A percentile compares a stretch with the other conserved stretches of the same genome.
Evolutionary conservation across 192 early-diverging fungal species (phyloP).

Genomic region (Dissophora globulifera): DNA sequence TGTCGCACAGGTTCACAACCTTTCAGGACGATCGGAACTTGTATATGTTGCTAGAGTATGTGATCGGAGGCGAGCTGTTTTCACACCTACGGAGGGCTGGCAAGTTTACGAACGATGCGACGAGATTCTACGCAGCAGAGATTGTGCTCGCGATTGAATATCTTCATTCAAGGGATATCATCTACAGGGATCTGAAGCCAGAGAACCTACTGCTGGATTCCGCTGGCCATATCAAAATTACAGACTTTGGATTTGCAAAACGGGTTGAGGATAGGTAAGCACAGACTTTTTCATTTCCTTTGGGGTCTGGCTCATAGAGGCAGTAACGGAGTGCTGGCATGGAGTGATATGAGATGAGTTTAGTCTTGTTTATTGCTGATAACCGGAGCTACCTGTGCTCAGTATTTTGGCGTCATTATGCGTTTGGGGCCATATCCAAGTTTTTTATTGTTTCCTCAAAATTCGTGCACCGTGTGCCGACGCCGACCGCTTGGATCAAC

Average conservation of each 20-base stretch:
- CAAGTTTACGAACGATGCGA: slow-evolving; percentile 93
- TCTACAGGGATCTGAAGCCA: slow-evolving; percentile 97
- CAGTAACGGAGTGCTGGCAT: too few species aligned
- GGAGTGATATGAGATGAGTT: not conserved
- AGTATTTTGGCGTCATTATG: not conserved
- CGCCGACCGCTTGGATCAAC: not conserved
- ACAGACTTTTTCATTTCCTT: not conserved
- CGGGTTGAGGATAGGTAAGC: slow-evolving; percentile 72
- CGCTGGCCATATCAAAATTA: slow-evolving; percentile 94
- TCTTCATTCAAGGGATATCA: slow-evolving; percentile 91
- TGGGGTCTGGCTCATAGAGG: not conserved
- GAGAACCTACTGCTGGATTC: slow-evolving; percentile 88
- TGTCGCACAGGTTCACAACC: slow-evolving; percentile 78
- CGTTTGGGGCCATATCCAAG: not conserved
- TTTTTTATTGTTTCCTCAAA: not conserved
- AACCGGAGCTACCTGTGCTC: not conserved
- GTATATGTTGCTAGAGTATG: slow-evolving; percentile 97
- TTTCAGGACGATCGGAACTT: slow-evolving; percentile 95
- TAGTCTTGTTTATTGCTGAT: not conserved
- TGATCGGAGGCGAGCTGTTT: slow-evolving; percentile 96
- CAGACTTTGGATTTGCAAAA: slow-evolving; percentile 99
- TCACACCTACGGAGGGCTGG: slow-evolving; percentile 93
- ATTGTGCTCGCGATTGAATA: slow-evolving; percentile 95
- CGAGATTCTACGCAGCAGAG: slow-evolving; percentile 95
- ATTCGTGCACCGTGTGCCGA: not conserved